Base-by-base conservation (phyloP, 176 grass and related monocot species). In the Oryza coarctata region DNA sequence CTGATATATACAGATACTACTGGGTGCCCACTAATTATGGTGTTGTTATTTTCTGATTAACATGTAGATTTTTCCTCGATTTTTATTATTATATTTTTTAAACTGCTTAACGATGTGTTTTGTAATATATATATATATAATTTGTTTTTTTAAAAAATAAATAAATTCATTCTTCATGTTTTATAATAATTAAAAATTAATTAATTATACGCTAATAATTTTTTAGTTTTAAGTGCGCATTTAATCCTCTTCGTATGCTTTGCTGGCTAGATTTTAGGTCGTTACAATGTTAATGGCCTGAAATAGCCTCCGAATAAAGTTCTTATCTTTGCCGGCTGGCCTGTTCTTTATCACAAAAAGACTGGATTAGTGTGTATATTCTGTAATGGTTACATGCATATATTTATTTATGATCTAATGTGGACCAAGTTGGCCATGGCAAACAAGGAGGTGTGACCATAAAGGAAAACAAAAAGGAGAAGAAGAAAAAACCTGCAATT, bases 221-320 rank as follows among this genome's bases (percentile, higher is more conserved):
- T n/a, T n/a, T n/a, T n/a, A n/a, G n/a, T n/a, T n/a, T n/a, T n/a
- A n/a, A n/a, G n/a, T n/a, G n/a, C n/a, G n/a, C n/a, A n/a, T n/a
- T n/a, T n/a, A n/a, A n/a, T n/a, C n/a, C n/a, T n/a, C n/a, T n/a
- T n/a, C n/a, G n/a, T n/a, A n/a, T n/a, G n/a, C n/a, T n/a, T n/a
- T n/a, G n/a, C n/a, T n/a, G n/a, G n/a, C n/a, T n/a, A n/a, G n/a
- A 31, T 32, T 49, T 6, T 14, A 22, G 12, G 17, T 45, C 44
- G 9, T 74, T 57, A 23, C 30, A 52, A 27, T 30, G 29, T n/a
- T 57, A 30, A 29, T 34, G 17, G 23, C 2, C 72, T 69, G 30
- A 9, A 71, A 30, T n/a, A 11, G 33, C 50, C 30, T 30, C 50
- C 5, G 67, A 82, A 72, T 62, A 82, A 73, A 82, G 68, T 10